Evolutionary conservation across 495 filamentous ascomycete genomes (phyloP), one percentile per base, ranked within the genome.

Genomic region (Penicillium manginii): DNA sequence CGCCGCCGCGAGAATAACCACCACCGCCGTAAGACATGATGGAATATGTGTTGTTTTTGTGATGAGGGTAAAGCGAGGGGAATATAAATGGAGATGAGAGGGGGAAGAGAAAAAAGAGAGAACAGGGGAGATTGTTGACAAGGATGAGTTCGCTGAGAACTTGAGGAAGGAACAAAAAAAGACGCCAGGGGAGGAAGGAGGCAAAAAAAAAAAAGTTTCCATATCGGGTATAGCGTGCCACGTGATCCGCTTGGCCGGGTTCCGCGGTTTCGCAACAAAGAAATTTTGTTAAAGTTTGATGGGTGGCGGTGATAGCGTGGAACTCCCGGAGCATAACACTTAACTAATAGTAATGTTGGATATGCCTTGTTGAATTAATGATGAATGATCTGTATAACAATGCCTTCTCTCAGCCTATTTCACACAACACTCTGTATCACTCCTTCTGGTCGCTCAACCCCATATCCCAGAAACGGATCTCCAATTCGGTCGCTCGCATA

Each of bases 391-490:
- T 19, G 43, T 46, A 17, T 19, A 9, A 46, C 17, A 19, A 46
- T 10, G 43, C 43, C 10, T 19, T 46, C 43, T 46, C 21, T 46
- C 18, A 19, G 2, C 26, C 26, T 29, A 8, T 29, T 11, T 46
- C 35, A 37, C 35, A 14, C 2, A 37, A 1, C 35, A 3, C 35
- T 37, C n/a, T n/a, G 12, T 21, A 48, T 59, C 63, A 68, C 26
- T 45, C 10, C 19, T 73, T 78, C 45, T 64, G 61, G 19, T 61
- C 64, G 23, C 73, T 75, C 43, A 83, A 42, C 10, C 90, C 87
- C 86, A 96, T 94, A 51, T 92, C 86, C 92, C 92, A 96, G 73
- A 96, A 96, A 2, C 83, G 87, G 63, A 86, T 88, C 73, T 96
- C 92, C 83, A 96, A 86, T 84, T 96, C 91, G 3, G 91, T 96